These are phyloP conservation scores for Endocarpon pusillum DNA, from an alignment of 495 filamentous ascomycete species.

Conservation along the genomic window DNA sequence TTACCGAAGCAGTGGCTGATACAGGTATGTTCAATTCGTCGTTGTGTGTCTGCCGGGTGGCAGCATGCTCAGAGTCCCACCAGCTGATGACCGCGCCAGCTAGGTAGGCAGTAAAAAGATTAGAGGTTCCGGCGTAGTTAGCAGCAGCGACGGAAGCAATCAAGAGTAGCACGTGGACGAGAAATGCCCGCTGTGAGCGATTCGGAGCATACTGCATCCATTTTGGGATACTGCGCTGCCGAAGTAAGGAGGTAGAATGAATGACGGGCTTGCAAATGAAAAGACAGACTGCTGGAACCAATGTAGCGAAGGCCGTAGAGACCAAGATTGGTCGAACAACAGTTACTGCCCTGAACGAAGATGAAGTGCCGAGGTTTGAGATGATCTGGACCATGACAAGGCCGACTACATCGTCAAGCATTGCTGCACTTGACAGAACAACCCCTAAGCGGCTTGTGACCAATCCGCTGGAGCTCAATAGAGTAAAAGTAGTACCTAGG, in stretches of 20 bases:
- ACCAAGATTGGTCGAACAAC: slow-evolving; percentile 42
- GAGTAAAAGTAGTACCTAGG: slow-evolving; percentile 63
- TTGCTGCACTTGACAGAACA: slow-evolving; percentile 53
- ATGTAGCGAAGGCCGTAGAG: slow-evolving; percentile 36
- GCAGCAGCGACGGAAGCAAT: slow-evolving; percentile 37
- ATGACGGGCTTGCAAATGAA: slow-evolving; percentile 26
- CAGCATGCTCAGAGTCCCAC: no score
- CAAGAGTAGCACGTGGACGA: slow-evolving; percentile 28
- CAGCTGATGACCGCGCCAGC: slow-evolving; percentile 42
- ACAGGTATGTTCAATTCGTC: no score
- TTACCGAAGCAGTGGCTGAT: no score
- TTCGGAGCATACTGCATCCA: slow-evolving; percentile 1
- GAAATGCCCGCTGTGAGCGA: slow-evolving; percentile 16
- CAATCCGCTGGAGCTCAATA: slow-evolving; percentile 41
- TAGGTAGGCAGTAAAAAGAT: slow-evolving; percentile 53
- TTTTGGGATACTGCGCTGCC: slow-evolving; percentile 1
- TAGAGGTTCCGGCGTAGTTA: slow-evolving; percentile 47
- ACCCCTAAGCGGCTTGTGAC: slow-evolving; percentile 46
- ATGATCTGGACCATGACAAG: slow-evolving; percentile 63
- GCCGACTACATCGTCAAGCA: slow-evolving; percentile 72
- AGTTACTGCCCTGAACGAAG: slow-evolving; percentile 21
- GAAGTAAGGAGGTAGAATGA: not conserved
- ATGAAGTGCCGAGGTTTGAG: slow-evolving; percentile 26
- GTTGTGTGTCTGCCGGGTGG: no score
- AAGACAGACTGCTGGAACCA: slow-evolving; percentile 26